phyloP scores from a whole-genome alignment of 2,329 filamentous ascomycete genomes.

The Colletotrichum sp. region DNA sequence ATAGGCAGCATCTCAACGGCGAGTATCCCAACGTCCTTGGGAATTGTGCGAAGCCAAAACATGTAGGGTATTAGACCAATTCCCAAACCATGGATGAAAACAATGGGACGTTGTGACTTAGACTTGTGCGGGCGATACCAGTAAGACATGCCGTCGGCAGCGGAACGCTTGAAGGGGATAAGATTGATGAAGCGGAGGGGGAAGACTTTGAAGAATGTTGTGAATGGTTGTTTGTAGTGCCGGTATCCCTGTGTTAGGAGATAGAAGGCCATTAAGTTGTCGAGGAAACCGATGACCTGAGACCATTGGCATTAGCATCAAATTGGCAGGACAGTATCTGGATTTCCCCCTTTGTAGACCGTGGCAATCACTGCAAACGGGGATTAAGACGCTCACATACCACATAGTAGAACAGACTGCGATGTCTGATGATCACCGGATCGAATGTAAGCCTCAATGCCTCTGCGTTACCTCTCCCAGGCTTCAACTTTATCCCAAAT shows the following conservation, averaged over 20 bases:
- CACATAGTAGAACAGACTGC: constrained; percentile 62
- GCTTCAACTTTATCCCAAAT: constrained; percentile 52
- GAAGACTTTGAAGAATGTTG: constrained; percentile 49
- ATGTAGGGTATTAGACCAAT: constrained; percentile 56
- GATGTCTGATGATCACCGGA: constrained; percentile 58
- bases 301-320: neutral
- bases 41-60: constrained; percentile 48
- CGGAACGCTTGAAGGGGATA: constrained; percentile 48
- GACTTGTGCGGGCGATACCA: constrained; percentile 68
- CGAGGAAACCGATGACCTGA: constrained; percentile 51
- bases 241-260: constrained; percentile 37
- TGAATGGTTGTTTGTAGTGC: constrained; percentile 54
- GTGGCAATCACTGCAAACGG: neutral
- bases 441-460: constrained; percentile 63
- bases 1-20: constrained; percentile 64
- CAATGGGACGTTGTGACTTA: constrained; percentile 56
- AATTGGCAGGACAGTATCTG: neutral
- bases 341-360: neutral
- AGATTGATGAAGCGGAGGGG: constrained; percentile 58
- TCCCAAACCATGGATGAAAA: constrained; percentile 71
- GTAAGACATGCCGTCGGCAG: constrained; percentile 56
- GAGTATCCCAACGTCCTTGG: constrained; percentile 60
- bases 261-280: constrained; percentile 37
- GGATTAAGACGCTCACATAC: constrained; percentile 36
- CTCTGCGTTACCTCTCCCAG: constrained; percentile 57